Base-by-base conservation (phyloP, 768 basidiomycete genomes). In the Trametes meyenii region DNA sequence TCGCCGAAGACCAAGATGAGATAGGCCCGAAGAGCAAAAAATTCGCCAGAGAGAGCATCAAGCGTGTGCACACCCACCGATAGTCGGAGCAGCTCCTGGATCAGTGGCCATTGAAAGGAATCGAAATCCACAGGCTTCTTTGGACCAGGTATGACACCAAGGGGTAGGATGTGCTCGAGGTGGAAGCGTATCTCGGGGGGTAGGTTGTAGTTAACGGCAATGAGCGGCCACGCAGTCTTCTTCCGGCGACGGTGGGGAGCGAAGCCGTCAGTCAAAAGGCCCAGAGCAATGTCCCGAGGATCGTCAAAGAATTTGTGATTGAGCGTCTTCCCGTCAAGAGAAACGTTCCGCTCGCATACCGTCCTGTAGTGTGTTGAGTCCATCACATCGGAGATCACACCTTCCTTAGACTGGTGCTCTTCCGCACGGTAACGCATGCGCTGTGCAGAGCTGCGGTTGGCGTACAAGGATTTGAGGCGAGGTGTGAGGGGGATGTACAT, bases 101-200 rank as follows among this genome's bases (percentile, higher is more conserved):
- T 64, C 0, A 79, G 62, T 0, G 77, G 79, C 35, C 52, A 62
- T 0, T 76, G 67, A 52, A 81, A 82, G 0, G 79, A 78, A 24
- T 73, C 71, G 8, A 78, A 33, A 43, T 79, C 74, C 42, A 74
- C 73, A 0, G 81, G 78, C 40, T 77, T 76, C 17, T 75, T 73
- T 0, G 78, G 82, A 0, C 82, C 78, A 2, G 80, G 81, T 48
- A 84, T 79, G 48, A 81, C 69, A 11, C 79, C 78, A 10, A 81
- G 44, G 26, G 70, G 72, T 2, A 83, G 48, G 4, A 81, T 66
- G 39, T 80, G 53, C 5, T 72, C 55, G 13, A 74, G 52, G 24
- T 74, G 76, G 35, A 74, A 77, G 2, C 74, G 70, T 3, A 75
- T 63, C 5, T 77, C 72, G 0, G 80, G 81, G 2, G 74, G 75